Conservation (phyloP, 257 asterid genomes). For the Ajuga chamaepitys region DNA sequence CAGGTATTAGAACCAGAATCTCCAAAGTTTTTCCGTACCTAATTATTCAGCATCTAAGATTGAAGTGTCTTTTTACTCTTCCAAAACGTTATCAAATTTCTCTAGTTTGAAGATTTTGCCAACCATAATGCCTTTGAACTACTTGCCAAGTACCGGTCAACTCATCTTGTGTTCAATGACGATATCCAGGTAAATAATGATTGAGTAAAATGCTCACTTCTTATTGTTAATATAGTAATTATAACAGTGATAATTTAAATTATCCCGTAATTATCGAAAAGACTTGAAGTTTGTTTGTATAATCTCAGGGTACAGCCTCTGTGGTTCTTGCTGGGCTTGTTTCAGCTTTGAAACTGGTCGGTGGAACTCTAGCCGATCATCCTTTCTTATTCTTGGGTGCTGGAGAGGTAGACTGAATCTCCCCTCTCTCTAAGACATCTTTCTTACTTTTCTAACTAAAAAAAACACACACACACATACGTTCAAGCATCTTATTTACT, state of each 20-base stretch:
- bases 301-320: constrained; percentile 85
- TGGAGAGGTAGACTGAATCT: constrained; percentile 60
- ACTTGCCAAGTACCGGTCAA: constrained; percentile 62
- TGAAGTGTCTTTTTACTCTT: background rate
- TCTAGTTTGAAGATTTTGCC: constrained; percentile 91
- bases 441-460: background rate
- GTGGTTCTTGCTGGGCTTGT: constrained; percentile 86
- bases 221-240: background rate
- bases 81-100: constrained; percentile 8
- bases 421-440: background rate
- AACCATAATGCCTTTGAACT: constrained; percentile 88
- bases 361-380: constrained; percentile 80
- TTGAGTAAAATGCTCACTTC: background rate
- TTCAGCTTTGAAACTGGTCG: constrained; percentile 58
- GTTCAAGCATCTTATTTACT: background rate
- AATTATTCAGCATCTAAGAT: background rate
- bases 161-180: constrained; percentile 90
- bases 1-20: constrained; percentile 37
- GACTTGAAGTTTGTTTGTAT: constrained; percentile 1
- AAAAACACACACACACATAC: too few species aligned
- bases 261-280: background rate
- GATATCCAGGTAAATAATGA: constrained; percentile 93
- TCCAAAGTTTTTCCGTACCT: background rate
- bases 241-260: background rate
- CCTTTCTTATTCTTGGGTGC: constrained; percentile 95